Conservation (phyloP, 1,284 basidiomycete genomes). For the Meripilus lineatus region DNA sequence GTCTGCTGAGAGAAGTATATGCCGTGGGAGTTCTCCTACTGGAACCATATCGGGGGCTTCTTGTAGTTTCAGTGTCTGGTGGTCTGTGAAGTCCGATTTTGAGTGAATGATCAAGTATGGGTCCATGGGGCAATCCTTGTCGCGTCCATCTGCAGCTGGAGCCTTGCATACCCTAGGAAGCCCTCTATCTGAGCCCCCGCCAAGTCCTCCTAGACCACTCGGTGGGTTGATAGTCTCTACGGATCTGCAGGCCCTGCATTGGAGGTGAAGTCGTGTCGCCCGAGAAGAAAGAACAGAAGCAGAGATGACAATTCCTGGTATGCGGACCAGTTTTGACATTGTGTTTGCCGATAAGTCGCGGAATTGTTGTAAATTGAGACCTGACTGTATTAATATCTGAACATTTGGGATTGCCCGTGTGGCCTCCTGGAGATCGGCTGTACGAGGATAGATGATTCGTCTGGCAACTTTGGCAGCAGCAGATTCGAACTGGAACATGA, state of each 20-base stretch:
- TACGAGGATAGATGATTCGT: constrained; percentile 73
- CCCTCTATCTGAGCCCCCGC: constrained; percentile 65
- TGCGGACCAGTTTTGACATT: constrained; percentile 93
- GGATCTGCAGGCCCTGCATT: constrained; percentile 88
- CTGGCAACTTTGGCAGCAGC: constrained; percentile 82
- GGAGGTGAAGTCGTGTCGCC: constrained; percentile 88
- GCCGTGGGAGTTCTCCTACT: constrained; percentile 94
- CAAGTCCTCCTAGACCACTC: constrained; percentile 84
- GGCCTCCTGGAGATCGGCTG: constrained; percentile 46
- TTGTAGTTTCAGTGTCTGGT: constrained; percentile 95
- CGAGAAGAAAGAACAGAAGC: constrained; percentile 92
- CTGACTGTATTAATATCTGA: constrained; percentile 86
- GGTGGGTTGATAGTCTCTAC: constrained; percentile 80
- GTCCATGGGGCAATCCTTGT: constrained; percentile 93
- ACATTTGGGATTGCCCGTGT: constrained; percentile 75
- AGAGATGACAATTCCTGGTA: constrained; percentile 98
- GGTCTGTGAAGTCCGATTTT: constrained; percentile 92
- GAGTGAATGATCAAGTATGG: constrained; percentile 97
- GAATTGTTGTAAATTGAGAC: constrained; percentile 91
- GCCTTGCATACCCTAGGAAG: constrained; percentile 85
- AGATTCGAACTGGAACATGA: constrained; percentile 70
- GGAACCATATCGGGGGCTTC: constrained; percentile 99
- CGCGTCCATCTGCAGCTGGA: constrained; percentile 66
- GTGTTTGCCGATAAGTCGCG: constrained; percentile 90
- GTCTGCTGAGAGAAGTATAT: constrained; percentile 92